Percentiles rank a stretch among this genome's conserved stretches.
Evolutionary conservation across 148 eudicot genomes (phyloP).

Genomic region (Fagopyrum homotropicum): DNA sequence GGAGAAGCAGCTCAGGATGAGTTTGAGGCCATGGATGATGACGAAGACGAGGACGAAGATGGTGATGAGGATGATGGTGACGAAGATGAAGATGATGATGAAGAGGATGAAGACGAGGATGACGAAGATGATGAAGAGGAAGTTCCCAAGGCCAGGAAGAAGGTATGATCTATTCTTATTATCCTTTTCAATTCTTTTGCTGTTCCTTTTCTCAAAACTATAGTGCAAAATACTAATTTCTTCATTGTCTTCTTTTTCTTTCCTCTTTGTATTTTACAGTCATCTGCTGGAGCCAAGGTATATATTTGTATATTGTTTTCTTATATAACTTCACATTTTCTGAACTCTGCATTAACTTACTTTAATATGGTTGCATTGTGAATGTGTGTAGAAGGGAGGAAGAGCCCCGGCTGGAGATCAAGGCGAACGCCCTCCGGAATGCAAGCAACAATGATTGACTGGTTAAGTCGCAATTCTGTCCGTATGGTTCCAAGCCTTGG

Average conservation of each 20-base stretch:
- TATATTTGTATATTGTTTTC: not conserved
- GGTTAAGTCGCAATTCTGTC: not conserved
- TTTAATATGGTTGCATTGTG: not conserved
- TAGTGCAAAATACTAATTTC: not conserved
- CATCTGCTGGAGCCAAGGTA: conserved; percentile 28
- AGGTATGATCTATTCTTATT: conserved; percentile 25
- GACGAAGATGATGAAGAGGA: conserved; percentile 51
- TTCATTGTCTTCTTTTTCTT: not conserved
- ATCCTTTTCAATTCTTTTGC: not conserved
- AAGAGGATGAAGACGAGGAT: conserved; percentile 50
- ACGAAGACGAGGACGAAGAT: conserved; percentile 40
- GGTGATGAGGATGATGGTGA: conserved; percentile 53
- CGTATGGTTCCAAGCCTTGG: not conserved
- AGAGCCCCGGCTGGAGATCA: conserved; percentile 37
- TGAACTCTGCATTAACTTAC: not conserved
- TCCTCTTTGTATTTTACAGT: conserved; percentile 17
- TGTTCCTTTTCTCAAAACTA: not conserved
- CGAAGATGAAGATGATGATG: conserved; percentile 55
- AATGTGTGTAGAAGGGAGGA: conserved; percentile 48
- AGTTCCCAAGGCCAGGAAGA: conserved; percentile 36
- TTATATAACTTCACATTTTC: no score
- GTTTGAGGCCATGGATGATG: conserved; percentile 37
- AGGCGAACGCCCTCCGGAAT: conserved; percentile 83
- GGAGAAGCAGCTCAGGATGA: conserved; percentile 86
- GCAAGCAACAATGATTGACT: conserved; percentile 63